Conservation (phyloP, 805 yeast species). For the Saccharomyces kudriavzevii region DNA sequence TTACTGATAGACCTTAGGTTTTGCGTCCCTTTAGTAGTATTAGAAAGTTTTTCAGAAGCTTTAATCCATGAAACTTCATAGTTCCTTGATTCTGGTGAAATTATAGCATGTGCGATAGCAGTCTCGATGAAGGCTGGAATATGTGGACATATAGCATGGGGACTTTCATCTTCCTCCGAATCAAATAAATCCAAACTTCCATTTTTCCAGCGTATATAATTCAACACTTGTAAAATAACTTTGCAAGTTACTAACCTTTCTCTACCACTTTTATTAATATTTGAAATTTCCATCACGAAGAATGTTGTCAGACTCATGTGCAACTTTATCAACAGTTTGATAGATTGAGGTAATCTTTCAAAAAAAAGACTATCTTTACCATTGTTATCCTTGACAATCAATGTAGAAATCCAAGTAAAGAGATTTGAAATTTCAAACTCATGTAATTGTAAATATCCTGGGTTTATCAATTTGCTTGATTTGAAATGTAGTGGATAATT, state of each 20-base stretch:
- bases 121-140: conserved; percentile 84
- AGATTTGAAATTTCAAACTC: conserved; percentile 57
- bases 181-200: conserved; percentile 40
- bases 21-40: conserved; percentile 8
- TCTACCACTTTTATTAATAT: conserved; percentile 46
- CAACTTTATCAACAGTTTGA: conserved; percentile 55
- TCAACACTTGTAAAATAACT: conserved; percentile 55
- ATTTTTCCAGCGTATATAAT: conserved; percentile 64
- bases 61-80: conserved; percentile 69
- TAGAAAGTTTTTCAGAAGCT: conserved; percentile 27
- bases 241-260: conserved; percentile 64
- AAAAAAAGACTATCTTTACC: conserved; percentile 32
- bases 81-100: conserved; percentile 72
- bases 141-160: conserved; percentile 34
- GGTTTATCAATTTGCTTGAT: conserved; percentile 14
- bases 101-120: conserved; percentile 62
- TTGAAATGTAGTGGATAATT: conserved; percentile 16
- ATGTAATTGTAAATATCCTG: conserved; percentile 35
- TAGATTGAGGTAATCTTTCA: conserved; percentile 57
- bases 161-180: conserved; percentile 19
- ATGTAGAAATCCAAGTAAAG: conserved; percentile 57
- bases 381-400: conserved; percentile 37
- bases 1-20: conserved; percentile 27
- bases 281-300: conserved; percentile 56
- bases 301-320: conserved; percentile 61